Evolutionary conservation across 2,329 filamentous ascomycete genomes (phyloP).

Genomic region (Mariannaea elegans): DNA sequence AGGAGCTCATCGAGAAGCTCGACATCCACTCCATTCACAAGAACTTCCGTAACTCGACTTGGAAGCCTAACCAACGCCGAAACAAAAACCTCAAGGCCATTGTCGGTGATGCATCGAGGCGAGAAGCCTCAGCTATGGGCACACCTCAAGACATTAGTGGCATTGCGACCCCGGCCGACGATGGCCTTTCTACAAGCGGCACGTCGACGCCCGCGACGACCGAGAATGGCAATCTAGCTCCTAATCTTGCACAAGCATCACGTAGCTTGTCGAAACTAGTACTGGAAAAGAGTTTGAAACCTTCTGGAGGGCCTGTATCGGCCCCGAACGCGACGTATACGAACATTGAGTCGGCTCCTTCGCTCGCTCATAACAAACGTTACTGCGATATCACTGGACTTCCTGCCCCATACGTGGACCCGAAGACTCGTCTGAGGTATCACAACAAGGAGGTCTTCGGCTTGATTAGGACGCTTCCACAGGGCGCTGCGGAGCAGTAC

Average conservation of each 20-base stretch:
- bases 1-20: conserved; percentile 86
- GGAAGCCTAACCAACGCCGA: conserved; percentile 92
- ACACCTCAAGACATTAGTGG: conserved; percentile 81
- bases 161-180: conserved; percentile 70
- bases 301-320: conserved; percentile 37
- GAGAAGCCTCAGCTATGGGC: conserved; percentile 87
- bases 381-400: conserved; percentile 98
- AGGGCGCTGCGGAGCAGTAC: conserved; percentile 86
- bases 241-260: conserved; percentile 89
- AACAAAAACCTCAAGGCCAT: conserved; percentile 99
- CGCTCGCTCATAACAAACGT: conserved; percentile 81
- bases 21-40: conserved; percentile 89
- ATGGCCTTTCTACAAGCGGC: conserved; percentile 65
- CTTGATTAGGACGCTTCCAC: conserved; percentile 80
- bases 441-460: conserved; percentile 93
- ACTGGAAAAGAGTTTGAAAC: conserved; percentile 78
- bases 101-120: conserved; percentile 85
- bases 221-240: conserved; percentile 53
- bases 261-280: conserved; percentile 88
- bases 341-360: conserved; percentile 95
- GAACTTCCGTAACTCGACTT: conserved; percentile 87
- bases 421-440: conserved; percentile 92
- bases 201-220: conserved; percentile 63
- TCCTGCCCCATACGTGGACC: conserved; percentile 90
- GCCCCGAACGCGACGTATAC: conserved; percentile 88